Evolutionary conservation across 345 rosid genomes (phyloP).

Genomic region (Lepidium aucheri): DNA sequence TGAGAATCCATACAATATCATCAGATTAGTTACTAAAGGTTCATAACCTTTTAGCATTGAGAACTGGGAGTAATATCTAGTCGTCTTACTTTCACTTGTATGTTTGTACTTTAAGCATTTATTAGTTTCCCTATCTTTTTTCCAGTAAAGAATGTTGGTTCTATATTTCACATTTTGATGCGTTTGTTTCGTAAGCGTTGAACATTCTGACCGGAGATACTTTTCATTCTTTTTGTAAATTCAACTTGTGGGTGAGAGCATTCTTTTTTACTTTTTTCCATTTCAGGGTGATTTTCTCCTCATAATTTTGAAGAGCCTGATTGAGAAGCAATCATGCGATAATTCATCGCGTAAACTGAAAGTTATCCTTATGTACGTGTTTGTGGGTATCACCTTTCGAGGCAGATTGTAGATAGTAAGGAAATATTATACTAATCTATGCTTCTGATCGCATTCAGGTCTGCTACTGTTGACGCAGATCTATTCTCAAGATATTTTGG

Average conservation of each 20-base stretch:
- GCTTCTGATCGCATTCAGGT: slow-evolving; percentile 41
- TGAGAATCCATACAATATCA: background rate
- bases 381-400: background rate
- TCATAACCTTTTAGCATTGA: background rate
- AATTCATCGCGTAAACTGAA: slow-evolving; percentile 44
- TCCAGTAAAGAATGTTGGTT: background rate
- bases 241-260: background rate
- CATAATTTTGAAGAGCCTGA: slow-evolving; percentile 77
- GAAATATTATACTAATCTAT: background rate
- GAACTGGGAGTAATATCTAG: background rate
- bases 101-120: background rate
- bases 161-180: background rate
- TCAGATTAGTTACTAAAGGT: background rate
- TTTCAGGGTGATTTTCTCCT: slow-evolving; percentile 90
- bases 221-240: background rate
- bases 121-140: background rate
- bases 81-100: background rate
- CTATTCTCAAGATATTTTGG: slow-evolving; percentile 81
- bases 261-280: background rate
- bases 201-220: background rate
- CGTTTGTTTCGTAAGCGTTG: background rate
- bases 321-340: slow-evolving; percentile 66
- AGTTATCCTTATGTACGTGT: slow-evolving; percentile 80
- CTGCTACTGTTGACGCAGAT: slow-evolving; percentile 91
- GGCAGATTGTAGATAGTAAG: background rate